Evolutionary conservation across 139 green algal genomes (phyloP).

Genomic region (Coelastrella sp.): DNA sequence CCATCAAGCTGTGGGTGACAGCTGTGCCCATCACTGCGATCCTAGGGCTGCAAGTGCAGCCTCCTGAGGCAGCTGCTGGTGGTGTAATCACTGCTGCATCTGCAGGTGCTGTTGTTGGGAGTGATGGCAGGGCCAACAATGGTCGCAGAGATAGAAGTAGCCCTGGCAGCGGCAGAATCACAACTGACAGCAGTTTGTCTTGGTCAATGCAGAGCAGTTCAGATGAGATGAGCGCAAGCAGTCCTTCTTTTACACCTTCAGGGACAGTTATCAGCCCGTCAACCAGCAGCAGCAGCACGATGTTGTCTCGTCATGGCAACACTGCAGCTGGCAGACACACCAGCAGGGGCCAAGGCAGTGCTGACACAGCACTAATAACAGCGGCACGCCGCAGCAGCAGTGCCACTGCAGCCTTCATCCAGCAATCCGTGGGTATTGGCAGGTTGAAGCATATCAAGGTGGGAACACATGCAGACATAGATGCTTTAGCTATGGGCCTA

Average conservation of each 20-base stretch:
- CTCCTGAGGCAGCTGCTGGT: too few relatives aligned
- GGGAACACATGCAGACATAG: not conserved
- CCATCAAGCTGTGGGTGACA: conserved; percentile 2
- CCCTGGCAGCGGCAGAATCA: not conserved
- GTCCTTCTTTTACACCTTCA: too few relatives aligned
- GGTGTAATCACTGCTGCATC: too few relatives aligned
- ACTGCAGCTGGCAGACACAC: not conserved
- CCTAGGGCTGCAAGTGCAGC: not conserved
- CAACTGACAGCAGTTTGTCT: not conserved
- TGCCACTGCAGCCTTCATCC: not conserved
- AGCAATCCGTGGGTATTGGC: not conserved
- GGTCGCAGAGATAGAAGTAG: not conserved
- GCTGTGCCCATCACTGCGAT: not conserved
- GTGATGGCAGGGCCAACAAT: not conserved
- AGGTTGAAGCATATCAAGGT: not conserved
- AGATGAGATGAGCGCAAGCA: not conserved
- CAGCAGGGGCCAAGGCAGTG: not conserved
- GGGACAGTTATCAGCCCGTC: not conserved
- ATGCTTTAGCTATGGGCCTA: not conserved
- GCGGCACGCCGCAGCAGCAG: conserved; percentile 9
- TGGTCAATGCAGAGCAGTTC: conserved; percentile 14
- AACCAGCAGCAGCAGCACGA: not conserved
- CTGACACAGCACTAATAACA: not conserved
- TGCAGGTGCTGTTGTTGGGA: not conserved
- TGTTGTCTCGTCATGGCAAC: not conserved